Evolutionary conservation across 441 rosid genomes (phyloP), one percentile per base, ranked within the genome.

Genomic region (Macaranga tanarius): DNA sequence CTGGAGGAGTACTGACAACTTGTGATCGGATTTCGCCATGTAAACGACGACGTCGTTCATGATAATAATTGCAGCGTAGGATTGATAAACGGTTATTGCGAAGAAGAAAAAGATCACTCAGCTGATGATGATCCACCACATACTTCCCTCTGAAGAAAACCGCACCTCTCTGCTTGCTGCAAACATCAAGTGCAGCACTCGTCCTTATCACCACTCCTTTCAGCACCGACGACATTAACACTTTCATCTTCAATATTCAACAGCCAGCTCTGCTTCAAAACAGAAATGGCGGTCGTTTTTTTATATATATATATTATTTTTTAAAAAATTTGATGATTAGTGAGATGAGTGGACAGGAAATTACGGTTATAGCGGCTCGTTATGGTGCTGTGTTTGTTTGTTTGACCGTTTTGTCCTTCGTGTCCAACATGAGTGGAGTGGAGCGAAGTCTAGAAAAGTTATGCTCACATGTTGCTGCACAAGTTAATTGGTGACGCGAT

Each of bases 321-420:
- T 73, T 54, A 34, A 76, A 70, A 23, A 44, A 8, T 12, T 38
- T 45, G 55, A 48, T 79, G 86, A 84, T 62, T 76, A 80, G 73
- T 77, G 86, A 82, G 84, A 77, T 65, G 88, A 80, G 86, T 84
- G 91, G 96, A 77, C 69, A 44, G 0, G 78, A 70, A 55, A 78
- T 65, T 64, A 42, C 72, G 62, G 79, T 75, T 52, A 56, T 0
- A 54, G 73, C n/a, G 2, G 64, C 56, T 72, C 67, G 56, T 60
- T 57, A 44, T 51, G 69, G 61, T 22, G 26, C 58, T 0, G 15
- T n/a, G 20, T 7, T 28, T 56, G 63, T 25, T 9, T 20, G 28
- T 8, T 1, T 19, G 58, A 19, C 62, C 15, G n/a, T 26, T 12
- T 26, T 57, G 61, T 58, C 62, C 40, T 0, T 20, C 2, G 13